A percentile compares a stretch with the other conserved stretches of the same genome.
These are phyloP conservation scores for Epichloe amarillans DNA, from an alignment of 2,329 filamentous ascomycete species.

Conservation along the genomic window DNA sequence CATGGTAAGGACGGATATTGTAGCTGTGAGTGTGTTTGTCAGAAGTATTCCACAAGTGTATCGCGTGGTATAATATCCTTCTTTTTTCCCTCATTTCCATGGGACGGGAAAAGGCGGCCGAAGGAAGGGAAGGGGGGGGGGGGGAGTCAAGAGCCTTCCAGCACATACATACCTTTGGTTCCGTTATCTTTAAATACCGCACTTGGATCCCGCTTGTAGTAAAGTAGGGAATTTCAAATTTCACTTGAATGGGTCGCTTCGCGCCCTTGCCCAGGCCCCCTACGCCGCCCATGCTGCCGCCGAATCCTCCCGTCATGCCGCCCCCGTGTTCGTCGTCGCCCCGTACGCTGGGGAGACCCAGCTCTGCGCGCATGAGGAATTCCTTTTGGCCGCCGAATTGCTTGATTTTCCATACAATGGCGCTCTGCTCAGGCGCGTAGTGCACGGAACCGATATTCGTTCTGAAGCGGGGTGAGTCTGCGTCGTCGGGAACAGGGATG, in stretches of 20 bases:
- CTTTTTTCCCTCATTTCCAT: slow-evolving; percentile 1
- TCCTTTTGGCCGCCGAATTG: slow-evolving; percentile 98
- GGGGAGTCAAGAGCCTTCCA: background rate
- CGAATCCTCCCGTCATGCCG: slow-evolving; percentile 95
- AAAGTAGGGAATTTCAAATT: slow-evolving; percentile 99
- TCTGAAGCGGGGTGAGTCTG: slow-evolving; percentile 87
- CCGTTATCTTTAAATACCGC: slow-evolving; percentile 96
- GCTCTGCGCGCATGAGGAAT: slow-evolving; percentile 94
- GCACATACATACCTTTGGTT: slow-evolving; percentile 74
- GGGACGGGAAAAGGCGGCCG: background rate
- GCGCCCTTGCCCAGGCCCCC: slow-evolving; percentile 62
- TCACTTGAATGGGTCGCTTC: slow-evolving; percentile 94
- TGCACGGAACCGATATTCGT: slow-evolving; percentile 97
- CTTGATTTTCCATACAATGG: slow-evolving; percentile 99
- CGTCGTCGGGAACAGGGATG: slow-evolving; percentile 93
- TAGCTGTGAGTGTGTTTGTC: slow-evolving; percentile 38
- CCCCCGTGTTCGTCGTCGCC: slow-evolving; percentile 92
- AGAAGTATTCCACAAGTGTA: too few species aligned
- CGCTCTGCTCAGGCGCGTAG: slow-evolving; percentile 92
- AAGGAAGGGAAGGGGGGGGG: background rate
- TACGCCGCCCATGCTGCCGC: slow-evolving; percentile 89
- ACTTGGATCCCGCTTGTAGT: slow-evolving; percentile 99
- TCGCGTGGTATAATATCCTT: background rate
- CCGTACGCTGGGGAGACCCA: slow-evolving; percentile 84
- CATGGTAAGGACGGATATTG: slow-evolving; percentile 97